Evolutionary conservation across 345 rosid genomes (phyloP).

Genomic region (Bretschneidera sinensis): DNA sequence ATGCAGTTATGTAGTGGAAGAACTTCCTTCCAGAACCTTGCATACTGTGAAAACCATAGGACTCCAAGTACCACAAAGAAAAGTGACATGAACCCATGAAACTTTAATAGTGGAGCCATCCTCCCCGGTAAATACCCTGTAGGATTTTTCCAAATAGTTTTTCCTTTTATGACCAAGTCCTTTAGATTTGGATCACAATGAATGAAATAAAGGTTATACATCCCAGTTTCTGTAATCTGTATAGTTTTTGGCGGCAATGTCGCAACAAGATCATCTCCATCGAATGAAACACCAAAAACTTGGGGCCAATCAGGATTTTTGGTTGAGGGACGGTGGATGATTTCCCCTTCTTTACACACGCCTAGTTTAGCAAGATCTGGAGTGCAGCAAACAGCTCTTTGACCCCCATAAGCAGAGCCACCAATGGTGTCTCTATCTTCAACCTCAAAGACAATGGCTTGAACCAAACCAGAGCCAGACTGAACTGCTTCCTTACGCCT

Average conservation of each 20-base stretch:
- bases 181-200: slow-evolving; percentile 72
- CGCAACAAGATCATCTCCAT: slow-evolving; percentile 37
- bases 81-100: slow-evolving; percentile 82
- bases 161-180: slow-evolving; percentile 65
- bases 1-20: slow-evolving; percentile 85
- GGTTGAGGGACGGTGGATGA: slow-evolving; percentile 71
- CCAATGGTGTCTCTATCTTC: slow-evolving; percentile 84
- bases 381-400: slow-evolving; percentile 92
- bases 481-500: slow-evolving; percentile 46
- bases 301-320: slow-evolving; percentile 68
- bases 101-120: slow-evolving; percentile 94
- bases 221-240: slow-evolving; percentile 72
- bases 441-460: slow-evolving; percentile 76
- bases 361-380: slow-evolving; percentile 87
- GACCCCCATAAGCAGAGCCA: slow-evolving; percentile 98
- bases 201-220: slow-evolving; percentile 91
- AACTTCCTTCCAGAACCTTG: slow-evolving; percentile 89
- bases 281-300: slow-evolving; percentile 59
- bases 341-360: slow-evolving; percentile 64
- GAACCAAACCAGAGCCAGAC: slow-evolving; percentile 48
- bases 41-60: slow-evolving; percentile 94
- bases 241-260: slow-evolving; percentile 48
- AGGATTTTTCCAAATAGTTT: slow-evolving; percentile 95
- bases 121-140: slow-evolving; percentile 87
- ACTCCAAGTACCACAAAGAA: slow-evolving; percentile 80